phyloP scores from a whole-genome alignment of 163 green algal species.

The Scenedesmus sp. region DNA sequence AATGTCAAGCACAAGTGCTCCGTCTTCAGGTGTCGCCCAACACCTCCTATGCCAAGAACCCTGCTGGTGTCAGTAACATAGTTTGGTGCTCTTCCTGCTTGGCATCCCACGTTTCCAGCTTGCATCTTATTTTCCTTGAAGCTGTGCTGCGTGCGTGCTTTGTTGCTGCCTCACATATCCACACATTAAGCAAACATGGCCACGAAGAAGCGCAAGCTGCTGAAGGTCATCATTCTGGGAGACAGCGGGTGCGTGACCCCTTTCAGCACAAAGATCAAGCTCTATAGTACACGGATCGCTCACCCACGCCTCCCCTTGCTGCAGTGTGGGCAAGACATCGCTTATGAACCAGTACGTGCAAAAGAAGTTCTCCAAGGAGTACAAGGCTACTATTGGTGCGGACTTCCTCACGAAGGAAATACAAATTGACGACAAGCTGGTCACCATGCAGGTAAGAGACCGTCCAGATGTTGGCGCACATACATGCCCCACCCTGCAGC shows the following conservation, averaged over 20 bases:
- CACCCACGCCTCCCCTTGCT: not conserved
- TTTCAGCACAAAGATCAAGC: not conserved
- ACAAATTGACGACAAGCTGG: slow-evolving; percentile 97
- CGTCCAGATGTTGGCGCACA: not conserved
- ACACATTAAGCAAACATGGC: slow-evolving; percentile 54
- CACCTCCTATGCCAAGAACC: not conserved
- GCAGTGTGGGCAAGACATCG: slow-evolving; percentile 97
- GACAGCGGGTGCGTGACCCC: slow-evolving; percentile 88
- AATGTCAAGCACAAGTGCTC: not conserved
- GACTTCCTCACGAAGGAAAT: slow-evolving; percentile 99
- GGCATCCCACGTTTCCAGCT: not conserved
- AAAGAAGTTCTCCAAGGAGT: slow-evolving; percentile 99
- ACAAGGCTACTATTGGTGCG: slow-evolving; percentile 99
- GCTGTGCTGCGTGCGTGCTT: not conserved
- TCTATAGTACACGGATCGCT: not conserved
- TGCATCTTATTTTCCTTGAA: not conserved
- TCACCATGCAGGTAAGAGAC: slow-evolving; percentile 95
- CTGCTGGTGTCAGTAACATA: not conserved
- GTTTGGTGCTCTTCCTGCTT: not conserved
- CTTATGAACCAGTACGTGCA: slow-evolving; percentile 98
- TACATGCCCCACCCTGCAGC: not conserved
- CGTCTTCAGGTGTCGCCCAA: not conserved
- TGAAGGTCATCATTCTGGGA: slow-evolving; percentile 99
- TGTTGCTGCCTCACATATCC: not conserved
- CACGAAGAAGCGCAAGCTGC: slow-evolving; percentile 88